Base-by-base conservation (phyloP, 2,329 filamentous ascomycete species). In the Sclerotinia trifoliorum region DNA sequence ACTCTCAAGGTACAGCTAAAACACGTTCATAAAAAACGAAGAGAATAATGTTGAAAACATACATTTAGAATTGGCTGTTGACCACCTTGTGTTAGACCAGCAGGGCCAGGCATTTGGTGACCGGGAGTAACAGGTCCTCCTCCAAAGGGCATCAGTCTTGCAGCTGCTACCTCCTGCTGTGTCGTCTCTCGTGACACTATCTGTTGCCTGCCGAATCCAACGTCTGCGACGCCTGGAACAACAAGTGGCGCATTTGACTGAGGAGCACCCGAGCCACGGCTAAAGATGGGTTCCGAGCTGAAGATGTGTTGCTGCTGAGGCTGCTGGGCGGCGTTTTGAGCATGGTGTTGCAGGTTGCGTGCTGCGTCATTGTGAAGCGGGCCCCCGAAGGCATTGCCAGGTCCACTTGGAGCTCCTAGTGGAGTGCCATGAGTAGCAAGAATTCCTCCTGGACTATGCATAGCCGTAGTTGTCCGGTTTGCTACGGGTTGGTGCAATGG, bases 401-500 rank as follows among this genome's bases (percentile, higher is more conserved):
- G 76, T 17, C 77, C 77, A 73, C 72, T 75, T 4, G 77, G 76
- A 32, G 76, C 77, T 65, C 77, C 76, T 29, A 78, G 67, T 54
- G 85, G 79, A 21, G 81, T 83, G 65, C 88, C 88, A 74, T 93
- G 88, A 73, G 89, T 92, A 11, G 90, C 87, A 51, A 98, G 86
- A 48, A 98, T 84, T 11, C 94, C 94, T 73, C 95, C 94, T 1
- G 94, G 94, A 57, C 93, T 96, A 78, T 97, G 94, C 68, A 97
- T 96, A 65, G 92, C 90, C 71, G 89, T 90, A 68, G 90, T 81
- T 71, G 93, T 83, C 80, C 94, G 84, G 77, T 93, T 88, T 71
- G 94, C 94, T 69, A 97, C 93, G 6, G 94, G 94, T 79, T 98
- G 94, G 80, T 98, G 94, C 74, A 98, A 90, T 66, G 94, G 93